These are phyloP conservation scores for Yamagishiella unicocca DNA, from an alignment of 139 green algal genomes.

Conservation along the genomic window DNA sequence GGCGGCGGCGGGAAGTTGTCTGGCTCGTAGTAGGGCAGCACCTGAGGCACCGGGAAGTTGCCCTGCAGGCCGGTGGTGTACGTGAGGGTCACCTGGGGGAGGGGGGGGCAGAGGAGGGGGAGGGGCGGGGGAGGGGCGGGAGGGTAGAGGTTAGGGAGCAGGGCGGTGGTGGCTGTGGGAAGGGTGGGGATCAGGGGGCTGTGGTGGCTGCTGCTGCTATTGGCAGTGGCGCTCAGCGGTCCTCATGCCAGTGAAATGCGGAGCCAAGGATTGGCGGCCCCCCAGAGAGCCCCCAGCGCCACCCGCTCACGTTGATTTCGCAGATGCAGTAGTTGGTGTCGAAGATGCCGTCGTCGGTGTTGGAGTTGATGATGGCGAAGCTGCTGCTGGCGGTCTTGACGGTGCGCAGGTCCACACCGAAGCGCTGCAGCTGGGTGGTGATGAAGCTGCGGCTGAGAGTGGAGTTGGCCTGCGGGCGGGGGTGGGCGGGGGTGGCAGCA, in stretches of 20 bases:
- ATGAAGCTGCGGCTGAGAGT: constrained; percentile 2
- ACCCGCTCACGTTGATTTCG: constrained; percentile 16
- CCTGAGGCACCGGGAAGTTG: neutral
- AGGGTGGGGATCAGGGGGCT: too few species aligned
- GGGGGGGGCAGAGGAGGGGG: neutral
- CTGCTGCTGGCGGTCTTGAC: constrained; percentile 8
- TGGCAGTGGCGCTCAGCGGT: too few species aligned
- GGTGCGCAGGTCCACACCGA: neutral
- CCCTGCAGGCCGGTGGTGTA: constrained; percentile 19
- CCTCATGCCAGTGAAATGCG: too few species aligned
- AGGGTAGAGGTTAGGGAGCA: too few species aligned
- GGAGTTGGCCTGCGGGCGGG: constrained; percentile 3
- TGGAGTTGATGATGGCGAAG: neutral
- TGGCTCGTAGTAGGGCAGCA: neutral
- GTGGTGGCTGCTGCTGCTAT: too few species aligned
- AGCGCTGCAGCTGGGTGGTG: neutral
- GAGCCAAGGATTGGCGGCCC: too few species aligned
- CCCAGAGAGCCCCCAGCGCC: too few species aligned
- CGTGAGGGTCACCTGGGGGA: constrained; percentile 1
- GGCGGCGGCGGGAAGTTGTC: constrained; percentile 23
- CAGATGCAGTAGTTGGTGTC: constrained; percentile 39
- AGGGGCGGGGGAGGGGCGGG: neutral
- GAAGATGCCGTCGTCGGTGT: constrained; percentile 8
- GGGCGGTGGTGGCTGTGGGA: too few species aligned
- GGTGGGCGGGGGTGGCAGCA: neutral